Percentiles rank a stretch among this genome's conserved stretches.
Conservation (phyloP, 371 early-diverging fungal genomes). For the Circinella minor region DNA sequence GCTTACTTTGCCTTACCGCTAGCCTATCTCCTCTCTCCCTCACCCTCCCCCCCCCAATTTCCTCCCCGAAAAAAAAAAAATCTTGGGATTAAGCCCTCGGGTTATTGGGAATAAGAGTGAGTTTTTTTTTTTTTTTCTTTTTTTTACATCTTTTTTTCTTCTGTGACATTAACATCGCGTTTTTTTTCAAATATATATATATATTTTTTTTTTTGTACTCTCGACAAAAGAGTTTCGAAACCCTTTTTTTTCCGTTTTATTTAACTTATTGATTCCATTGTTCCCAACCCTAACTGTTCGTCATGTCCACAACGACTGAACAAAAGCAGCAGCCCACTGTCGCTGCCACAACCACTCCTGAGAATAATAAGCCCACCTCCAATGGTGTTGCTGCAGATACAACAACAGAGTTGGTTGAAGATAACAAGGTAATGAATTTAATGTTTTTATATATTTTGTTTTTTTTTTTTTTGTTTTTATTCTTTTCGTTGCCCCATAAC, state of each 20-base stretch:
- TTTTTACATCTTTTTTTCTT: neutral
- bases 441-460: no score
- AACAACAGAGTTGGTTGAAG: constrained; percentile 7
- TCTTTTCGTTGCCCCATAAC: neutral
- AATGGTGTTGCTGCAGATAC: constrained; percentile 2
- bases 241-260: constrained; percentile 6
- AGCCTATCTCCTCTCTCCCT: no score
- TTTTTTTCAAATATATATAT: neutral
- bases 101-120: no score
- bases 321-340: constrained; percentile 11
- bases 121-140: neutral
- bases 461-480: neutral
- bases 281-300: neutral
- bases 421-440: constrained; percentile 10
- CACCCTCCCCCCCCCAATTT: no score
- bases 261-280: constrained; percentile 7
- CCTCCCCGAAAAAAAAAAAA: no score
- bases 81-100: no score
- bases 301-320: constrained; percentile 7
- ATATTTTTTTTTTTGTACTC: neutral
- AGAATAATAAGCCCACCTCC: constrained; percentile 1
- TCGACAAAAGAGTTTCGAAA: constrained; percentile 1
- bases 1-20: no score
- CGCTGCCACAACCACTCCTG: constrained; percentile 6
- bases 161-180: neutral